Evolutionary conservation across 305 asterid species (phyloP).

Genomic region (Plantago rigida): DNA sequence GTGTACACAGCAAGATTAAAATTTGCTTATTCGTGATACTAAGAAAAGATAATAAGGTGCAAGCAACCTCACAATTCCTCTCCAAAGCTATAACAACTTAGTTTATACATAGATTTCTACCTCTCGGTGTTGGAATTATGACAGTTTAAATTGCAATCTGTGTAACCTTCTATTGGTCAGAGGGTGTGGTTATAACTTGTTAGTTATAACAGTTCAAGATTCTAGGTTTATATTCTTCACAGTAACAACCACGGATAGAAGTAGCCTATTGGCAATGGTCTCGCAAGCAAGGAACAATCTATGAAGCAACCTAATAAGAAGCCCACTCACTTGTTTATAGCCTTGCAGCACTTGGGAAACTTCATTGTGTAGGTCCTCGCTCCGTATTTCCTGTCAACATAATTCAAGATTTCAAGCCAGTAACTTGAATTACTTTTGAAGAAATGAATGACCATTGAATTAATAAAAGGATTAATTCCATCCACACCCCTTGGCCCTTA

Average conservation of each 20-base stretch:
- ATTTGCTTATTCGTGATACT: not conserved
- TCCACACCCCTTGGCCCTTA: too few relatives aligned
- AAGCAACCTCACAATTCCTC: not conserved
- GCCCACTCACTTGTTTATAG: slow-evolving; percentile 63
- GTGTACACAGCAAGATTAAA: slow-evolving; percentile 3
- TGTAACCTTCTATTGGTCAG: not conserved
- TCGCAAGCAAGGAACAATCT: not conserved
- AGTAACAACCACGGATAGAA: too few relatives aligned
- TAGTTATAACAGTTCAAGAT: not conserved
- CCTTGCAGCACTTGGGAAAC: slow-evolving; percentile 80
- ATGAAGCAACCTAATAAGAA: not conserved
- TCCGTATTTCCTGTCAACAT: slow-evolving; percentile 67
- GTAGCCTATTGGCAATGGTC: too few relatives aligned
- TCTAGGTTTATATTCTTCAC: not conserved
- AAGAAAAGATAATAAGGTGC: not conserved
- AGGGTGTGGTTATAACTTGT: not conserved
- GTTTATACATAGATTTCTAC: not conserved
- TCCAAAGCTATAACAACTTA: too few relatives aligned
- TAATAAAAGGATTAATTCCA: not conserved
- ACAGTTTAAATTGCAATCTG: not conserved
- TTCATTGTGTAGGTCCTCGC: slow-evolving; percentile 71
- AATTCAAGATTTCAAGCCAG: slow-evolving; percentile 22
- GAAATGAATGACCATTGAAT: slow-evolving; percentile 8
- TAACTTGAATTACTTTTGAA: not conserved
- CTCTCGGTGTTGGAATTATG: not conserved